Evolutionary conservation across 352 stramenopile species (phyloP), one percentile per base, ranked within the genome.

Genomic region (Globisporangium echinulatum): DNA sequence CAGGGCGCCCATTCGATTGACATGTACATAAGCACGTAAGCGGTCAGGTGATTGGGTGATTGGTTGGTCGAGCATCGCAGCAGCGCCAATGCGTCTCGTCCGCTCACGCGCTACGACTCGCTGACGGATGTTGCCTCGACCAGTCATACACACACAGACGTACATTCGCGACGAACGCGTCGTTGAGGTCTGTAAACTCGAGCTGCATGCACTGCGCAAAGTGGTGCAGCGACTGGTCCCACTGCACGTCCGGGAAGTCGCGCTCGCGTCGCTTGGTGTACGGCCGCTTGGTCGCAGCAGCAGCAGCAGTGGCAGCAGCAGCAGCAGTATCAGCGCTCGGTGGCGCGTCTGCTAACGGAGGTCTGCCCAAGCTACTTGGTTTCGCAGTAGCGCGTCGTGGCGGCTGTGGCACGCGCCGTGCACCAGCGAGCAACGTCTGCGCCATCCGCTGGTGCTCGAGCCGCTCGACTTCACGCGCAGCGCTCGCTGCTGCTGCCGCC

Each of bases 121-220:
- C 7, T 44, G 11, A 44, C 3, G 40, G 7, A 44, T 13, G 25
- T 1, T 33, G 25, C 25, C 25, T 33, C 25, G 25, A 33, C 25
- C 25, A 14, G 42, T 15, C 42, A 46, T 5, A 10, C 46, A 25
- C n/a, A 25, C 11, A 49, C 46, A 49, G 13, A 53, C 59, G 9
- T 19, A 75, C 74, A 54, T 70, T 46, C 19, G 62, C 40, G 0
- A 82, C 40, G 43, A 86, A 84, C 37, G 66, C 66, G n/a, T 39
- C 40, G 48, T 63, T 68, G 48, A 84, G 64, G 25, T 76, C 66
- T 10, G 75, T 49, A 17, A 86, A 50, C 13, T 86, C 76, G 39
- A 66, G 52, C 6, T 55, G 55, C 42, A 86, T 53, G 48, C 63
- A 75, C 8, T 46, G 49, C 7, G 66, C 70, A 52, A 84, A 86